Conservation (phyloP, 2,329 filamentous ascomycete species). For the Fusarium sp. region DNA sequence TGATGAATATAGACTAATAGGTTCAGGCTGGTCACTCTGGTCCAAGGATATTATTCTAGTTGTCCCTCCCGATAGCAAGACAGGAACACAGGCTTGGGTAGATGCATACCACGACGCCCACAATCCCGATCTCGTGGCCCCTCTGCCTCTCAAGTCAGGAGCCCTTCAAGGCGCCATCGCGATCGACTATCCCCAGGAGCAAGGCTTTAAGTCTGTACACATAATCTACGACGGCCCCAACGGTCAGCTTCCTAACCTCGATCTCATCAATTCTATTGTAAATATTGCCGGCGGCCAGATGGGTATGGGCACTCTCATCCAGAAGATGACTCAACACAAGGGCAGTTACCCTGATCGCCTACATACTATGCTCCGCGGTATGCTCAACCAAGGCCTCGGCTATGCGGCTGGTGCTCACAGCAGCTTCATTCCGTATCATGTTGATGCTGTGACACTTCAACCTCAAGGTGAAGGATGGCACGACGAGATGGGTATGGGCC, state of each 20-base stretch:
- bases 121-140: conserved; percentile 75
- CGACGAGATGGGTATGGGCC: conserved; percentile 95
- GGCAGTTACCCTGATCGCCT: conserved; percentile 86
- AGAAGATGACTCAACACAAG: conserved; percentile 87
- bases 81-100: conserved; percentile 95
- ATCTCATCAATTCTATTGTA: conserved; percentile 94
- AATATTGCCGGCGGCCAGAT: conserved; percentile 91
- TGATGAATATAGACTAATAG: conserved; percentile 33
- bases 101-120: conserved; percentile 97
- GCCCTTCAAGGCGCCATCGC: conserved; percentile 92
- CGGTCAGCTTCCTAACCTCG: conserved; percentile 93
- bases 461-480: conserved; percentile 94
- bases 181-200: conserved; percentile 90
- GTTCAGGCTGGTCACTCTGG: conserved; percentile 92
- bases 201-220: conserved; percentile 88
- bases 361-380: conserved; percentile 89
- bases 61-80: conserved; percentile 87
- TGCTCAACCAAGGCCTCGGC: conserved; percentile 91
- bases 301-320: conserved; percentile 85
- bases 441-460: conserved; percentile 94
- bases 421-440: conserved; percentile 96
- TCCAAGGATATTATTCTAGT: conserved; percentile 98
- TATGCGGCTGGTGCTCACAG: conserved; percentile 92
- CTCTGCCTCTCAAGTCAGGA: conserved; percentile 90
- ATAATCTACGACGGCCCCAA: conserved; percentile 96